Base-by-base conservation (phyloP, 139 green algal genomes). In the Closterium sp. region DNA sequence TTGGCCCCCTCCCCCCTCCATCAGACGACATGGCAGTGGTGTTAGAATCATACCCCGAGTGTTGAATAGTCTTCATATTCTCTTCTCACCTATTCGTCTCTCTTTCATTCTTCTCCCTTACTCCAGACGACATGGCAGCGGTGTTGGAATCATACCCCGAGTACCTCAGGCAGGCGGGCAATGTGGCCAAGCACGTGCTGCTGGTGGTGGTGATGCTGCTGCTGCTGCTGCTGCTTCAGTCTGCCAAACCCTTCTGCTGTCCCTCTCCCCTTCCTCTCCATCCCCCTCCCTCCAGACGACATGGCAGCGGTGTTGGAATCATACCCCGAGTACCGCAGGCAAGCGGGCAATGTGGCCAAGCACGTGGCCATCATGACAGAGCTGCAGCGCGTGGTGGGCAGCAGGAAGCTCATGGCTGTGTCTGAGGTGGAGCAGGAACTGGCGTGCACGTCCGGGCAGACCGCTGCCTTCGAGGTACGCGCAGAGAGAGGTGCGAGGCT, bases 141-240 rank as follows among this genome's bases (percentile, higher is more conserved):
- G 95, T 96, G 22, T 91, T 96, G 28, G 95, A 96, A 45, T 89
- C 34, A 2, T 96, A 96, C 38, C 95, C 95, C 3, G 94, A 96
- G 92, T 96, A 96, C 91, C 79, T 91, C 24, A 85, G 70, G 31
- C 90, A 94, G 93, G 38, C 45, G 9, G 95, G 93, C 34, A 95
- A 93, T 24, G 95, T 96, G 45, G 93, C 95, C 9, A 96, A 96
- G 88, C 92, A 93, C 70, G 94, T 5, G 42, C 42, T 13, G 42
- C 42, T 62, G 42, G 5, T 62, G 42, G 5, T 9, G 6, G n/a
- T 87, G 84, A 4, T 32, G 84, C n/a, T 87, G n/a, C 84, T 32
- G 28, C 28, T 9, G 28, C n/a, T 7, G n/a, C 28, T n/a, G n/a
- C n/a, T n/a, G n/a, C n/a, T n/a, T 62, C 7, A 86, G 27, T 9